Evolutionary conservation across 148 eudicot genomes (phyloP).

Genomic region (Chenopodium quinoa): DNA sequence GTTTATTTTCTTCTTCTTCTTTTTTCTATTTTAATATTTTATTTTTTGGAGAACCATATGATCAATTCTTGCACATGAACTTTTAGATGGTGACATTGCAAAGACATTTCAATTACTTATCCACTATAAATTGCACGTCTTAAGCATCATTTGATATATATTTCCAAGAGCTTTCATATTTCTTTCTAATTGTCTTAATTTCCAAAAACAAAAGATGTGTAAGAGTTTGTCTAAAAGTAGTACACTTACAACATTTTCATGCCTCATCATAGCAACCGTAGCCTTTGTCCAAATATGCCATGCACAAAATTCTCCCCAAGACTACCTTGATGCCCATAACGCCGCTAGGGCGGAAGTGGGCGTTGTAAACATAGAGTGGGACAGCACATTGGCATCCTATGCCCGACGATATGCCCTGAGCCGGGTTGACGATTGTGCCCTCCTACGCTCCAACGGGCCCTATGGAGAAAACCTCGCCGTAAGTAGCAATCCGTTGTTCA

Average conservation of each 20-base stretch:
- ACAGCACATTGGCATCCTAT: constrained; percentile 27
- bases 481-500: constrained; percentile 12
- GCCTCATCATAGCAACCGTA: not conserved
- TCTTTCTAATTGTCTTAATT: too few species aligned
- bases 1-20: too few species aligned
- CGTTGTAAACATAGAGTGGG: constrained; percentile 27
- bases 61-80: too few species aligned
- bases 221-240: too few species aligned
- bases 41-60: too few species aligned
- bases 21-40: too few species aligned
- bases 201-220: too few species aligned
- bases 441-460: constrained; percentile 32
- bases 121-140: too few species aligned
- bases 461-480: constrained; percentile 39
- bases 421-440: constrained; percentile 28
- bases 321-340: constrained; percentile 39
- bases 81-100: too few species aligned
- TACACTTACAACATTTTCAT: not conserved
- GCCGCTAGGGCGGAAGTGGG: constrained; percentile 35
- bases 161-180: too few species aligned
- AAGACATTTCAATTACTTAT: too few species aligned
- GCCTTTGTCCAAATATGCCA: constrained; percentile 1
- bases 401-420: constrained; percentile 33
- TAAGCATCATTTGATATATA: too few species aligned
- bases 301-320: constrained; percentile 41